These are phyloP conservation scores for Daldinia childiae DNA, from an alignment of 495 filamentous ascomycete genomes.

Conservation along the genomic window DNA sequence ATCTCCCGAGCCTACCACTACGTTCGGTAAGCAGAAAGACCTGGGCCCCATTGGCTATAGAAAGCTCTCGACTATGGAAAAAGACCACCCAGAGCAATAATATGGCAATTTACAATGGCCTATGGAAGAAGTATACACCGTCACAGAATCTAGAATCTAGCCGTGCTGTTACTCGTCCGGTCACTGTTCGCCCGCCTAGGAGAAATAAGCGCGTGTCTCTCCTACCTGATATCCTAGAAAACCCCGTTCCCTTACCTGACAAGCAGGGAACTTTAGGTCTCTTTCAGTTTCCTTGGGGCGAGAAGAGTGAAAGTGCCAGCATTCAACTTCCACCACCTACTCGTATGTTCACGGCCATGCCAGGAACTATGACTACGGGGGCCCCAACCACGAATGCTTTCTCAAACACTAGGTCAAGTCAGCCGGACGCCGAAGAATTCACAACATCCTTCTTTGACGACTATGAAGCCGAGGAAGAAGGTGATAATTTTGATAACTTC, in stretches of 20 bases:
- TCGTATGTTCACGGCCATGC: slow-evolving; percentile 54
- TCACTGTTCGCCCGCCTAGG: slow-evolving; percentile 58
- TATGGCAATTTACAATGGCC: slow-evolving; percentile 6
- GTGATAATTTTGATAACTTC: slow-evolving; percentile 52
- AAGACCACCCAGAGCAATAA: slow-evolving; percentile 40
- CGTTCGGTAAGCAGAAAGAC: slow-evolving; percentile 49
- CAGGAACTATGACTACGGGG: slow-evolving; percentile 60
- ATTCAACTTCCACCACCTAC: slow-evolving; percentile 47
- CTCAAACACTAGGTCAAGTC: slow-evolving; percentile 47
- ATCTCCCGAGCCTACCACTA: slow-evolving; percentile 45
- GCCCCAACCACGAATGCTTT: slow-evolving; percentile 40
- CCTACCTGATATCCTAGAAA: slow-evolving; percentile 66
- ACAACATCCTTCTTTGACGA: slow-evolving; percentile 61
- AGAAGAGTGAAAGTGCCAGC: slow-evolving; percentile 61
- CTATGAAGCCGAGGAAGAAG: slow-evolving; percentile 54
- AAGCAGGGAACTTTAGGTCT: slow-evolving; percentile 63
- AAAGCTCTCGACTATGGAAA: slow-evolving; percentile 54
- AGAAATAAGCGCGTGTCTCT: slow-evolving; percentile 61
- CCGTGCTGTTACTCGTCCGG: slow-evolving; percentile 41
- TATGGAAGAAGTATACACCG: slow-evolving; percentile 37
- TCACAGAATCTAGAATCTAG: slow-evolving; percentile 9
- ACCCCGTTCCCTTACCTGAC: slow-evolving; percentile 61
- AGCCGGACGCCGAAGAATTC: slow-evolving; percentile 50
- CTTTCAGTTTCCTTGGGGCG: slow-evolving; percentile 68
- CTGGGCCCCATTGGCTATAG: slow-evolving; percentile 45